phyloP scores from a whole-genome alignment of 441 rosid genomes.

The Jatropha podagrica region DNA sequence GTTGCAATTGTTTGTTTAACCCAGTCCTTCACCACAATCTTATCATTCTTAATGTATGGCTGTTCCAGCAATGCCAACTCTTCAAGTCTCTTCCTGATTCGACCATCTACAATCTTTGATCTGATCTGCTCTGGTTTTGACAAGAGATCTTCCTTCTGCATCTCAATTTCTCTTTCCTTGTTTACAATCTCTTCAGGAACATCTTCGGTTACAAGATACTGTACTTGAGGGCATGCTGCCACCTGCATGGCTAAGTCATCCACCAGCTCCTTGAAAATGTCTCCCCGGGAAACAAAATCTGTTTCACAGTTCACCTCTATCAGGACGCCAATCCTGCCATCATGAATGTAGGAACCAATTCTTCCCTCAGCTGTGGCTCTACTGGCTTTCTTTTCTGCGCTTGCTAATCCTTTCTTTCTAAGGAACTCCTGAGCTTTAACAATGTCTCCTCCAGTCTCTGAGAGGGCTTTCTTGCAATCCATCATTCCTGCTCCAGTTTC shows the following conservation, averaged over 20 bases:
- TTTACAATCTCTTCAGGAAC: slow-evolving; percentile 72
- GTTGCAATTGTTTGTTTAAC: slow-evolving; percentile 93
- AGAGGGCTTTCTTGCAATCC: slow-evolving; percentile 94
- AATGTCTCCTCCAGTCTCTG: slow-evolving; percentile 77
- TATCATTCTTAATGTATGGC: slow-evolving; percentile 88
- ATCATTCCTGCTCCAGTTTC: slow-evolving; percentile 99
- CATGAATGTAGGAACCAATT: slow-evolving; percentile 92
- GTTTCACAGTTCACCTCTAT: slow-evolving; percentile 95
- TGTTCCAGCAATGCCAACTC: slow-evolving; percentile 91
- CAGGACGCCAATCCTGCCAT: slow-evolving; percentile 90
- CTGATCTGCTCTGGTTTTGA: slow-evolving; percentile 93
- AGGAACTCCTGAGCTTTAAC: slow-evolving; percentile 90
- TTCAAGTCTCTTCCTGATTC: slow-evolving; percentile 85
- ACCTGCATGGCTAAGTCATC: slow-evolving; percentile 84
- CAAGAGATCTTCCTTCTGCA: slow-evolving; percentile 92
- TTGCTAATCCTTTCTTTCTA: slow-evolving; percentile 89
- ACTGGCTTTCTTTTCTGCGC: slow-evolving; percentile 94
- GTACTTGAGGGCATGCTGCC: slow-evolving; percentile 92
- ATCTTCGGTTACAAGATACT: slow-evolving; percentile 78
- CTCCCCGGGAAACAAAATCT: slow-evolving; percentile 93
- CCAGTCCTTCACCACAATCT: slow-evolving; percentile 80
- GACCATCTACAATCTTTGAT: slow-evolving; percentile 85
- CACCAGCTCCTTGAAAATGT: slow-evolving; percentile 87
- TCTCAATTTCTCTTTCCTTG: slow-evolving; percentile 88
- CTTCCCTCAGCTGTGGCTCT: slow-evolving; percentile 93